phyloP scores from a whole-genome alignment of 164 flowering plant genomes.

The Chimonanthus praecox region DNA sequence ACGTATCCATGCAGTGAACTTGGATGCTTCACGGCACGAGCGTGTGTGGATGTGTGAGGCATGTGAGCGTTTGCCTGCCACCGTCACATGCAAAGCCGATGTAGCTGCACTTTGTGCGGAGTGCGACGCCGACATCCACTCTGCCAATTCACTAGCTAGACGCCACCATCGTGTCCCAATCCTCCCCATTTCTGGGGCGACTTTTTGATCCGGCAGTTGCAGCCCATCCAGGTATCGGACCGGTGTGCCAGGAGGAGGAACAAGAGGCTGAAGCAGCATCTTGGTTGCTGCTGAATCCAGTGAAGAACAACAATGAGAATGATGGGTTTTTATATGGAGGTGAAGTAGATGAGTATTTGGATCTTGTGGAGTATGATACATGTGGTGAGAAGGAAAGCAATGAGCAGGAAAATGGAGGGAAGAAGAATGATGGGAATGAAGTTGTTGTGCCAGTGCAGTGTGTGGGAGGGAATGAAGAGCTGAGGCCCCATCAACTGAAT shows the following conservation, averaged over 20 bases:
- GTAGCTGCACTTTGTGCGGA: conserved; percentile 69
- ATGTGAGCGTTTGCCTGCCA: conserved; percentile 76
- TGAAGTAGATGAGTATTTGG: conserved; percentile 69
- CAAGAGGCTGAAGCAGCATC: conserved; percentile 65
- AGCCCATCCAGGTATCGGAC: conserved; percentile 7
- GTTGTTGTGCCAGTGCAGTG: conserved; percentile 57
- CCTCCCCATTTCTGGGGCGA: conserved; percentile 31
- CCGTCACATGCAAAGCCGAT: conserved; percentile 80
- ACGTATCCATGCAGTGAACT: conserved; percentile 36
- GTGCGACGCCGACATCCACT: conserved; percentile 78
- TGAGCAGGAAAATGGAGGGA: conserved; percentile 7
- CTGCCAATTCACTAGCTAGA: conserved; percentile 78
- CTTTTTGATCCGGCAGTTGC: conserved; percentile 20
- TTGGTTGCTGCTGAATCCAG: conserved; percentile 61
- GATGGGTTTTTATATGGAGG: conserved; percentile 40
- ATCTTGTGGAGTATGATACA: conserved; percentile 53
- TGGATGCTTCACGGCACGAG: conserved; percentile 10
- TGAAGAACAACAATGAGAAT: conserved; percentile 25
- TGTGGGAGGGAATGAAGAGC: conserved; percentile 19
- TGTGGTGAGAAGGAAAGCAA: conserved; percentile 19
- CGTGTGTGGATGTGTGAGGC: conserved; percentile 73
- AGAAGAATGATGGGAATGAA: conserved; percentile 40
- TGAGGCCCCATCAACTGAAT: conserved; percentile 24
- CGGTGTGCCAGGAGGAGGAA: conserved; percentile 22
- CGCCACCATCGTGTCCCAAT: conserved; percentile 58